These are phyloP conservation scores for Arxiozyma bovina DNA, from an alignment of 1,139 yeast genomes.

Conservation along the genomic window DNA sequence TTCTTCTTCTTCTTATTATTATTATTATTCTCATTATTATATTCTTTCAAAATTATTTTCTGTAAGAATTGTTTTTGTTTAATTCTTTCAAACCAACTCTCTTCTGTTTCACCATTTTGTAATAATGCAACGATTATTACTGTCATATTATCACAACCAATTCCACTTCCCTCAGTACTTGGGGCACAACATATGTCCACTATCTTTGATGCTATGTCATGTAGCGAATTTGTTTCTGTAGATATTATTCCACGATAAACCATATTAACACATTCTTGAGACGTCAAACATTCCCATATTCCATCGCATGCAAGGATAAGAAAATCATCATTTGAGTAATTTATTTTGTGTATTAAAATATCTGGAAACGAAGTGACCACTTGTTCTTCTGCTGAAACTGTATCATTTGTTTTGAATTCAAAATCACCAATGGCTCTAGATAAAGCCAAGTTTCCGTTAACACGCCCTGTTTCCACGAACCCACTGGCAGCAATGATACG, in stretches of 20 bases:
- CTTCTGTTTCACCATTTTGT: slow-evolving; percentile 60
- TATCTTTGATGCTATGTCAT: slow-evolving; percentile 72
- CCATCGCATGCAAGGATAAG: slow-evolving; percentile 95
- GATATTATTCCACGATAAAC: slow-evolving; percentile 79
- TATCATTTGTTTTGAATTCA: slow-evolving; percentile 74
- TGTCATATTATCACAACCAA: slow-evolving; percentile 98
- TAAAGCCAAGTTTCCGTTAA: slow-evolving; percentile 91
- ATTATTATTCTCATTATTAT: too few species aligned
- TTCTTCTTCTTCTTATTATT: too few species aligned
- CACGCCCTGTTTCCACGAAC: slow-evolving; percentile 92
- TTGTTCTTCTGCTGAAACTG: slow-evolving; percentile 90
- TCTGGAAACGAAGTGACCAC: slow-evolving; percentile 93
- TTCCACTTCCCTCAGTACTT: slow-evolving; percentile 82
- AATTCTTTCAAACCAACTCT: slow-evolving; percentile 77
- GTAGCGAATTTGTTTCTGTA: slow-evolving; percentile 51
- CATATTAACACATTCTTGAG: slow-evolving; percentile 89
- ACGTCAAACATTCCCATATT: slow-evolving; percentile 94
- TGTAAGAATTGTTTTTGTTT: slow-evolving; percentile 12
- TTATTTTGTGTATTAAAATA: slow-evolving; percentile 64
- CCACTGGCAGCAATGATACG: slow-evolving; percentile 96
- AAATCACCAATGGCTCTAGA: slow-evolving; percentile 97
- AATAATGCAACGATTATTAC: slow-evolving; percentile 82
- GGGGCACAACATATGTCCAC: slow-evolving; percentile 97
- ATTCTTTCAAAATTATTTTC: not conserved
- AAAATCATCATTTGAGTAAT: slow-evolving; percentile 69